Conservation (phyloP, 78 protist species). For the Cavenderia fasciculata region DNA sequence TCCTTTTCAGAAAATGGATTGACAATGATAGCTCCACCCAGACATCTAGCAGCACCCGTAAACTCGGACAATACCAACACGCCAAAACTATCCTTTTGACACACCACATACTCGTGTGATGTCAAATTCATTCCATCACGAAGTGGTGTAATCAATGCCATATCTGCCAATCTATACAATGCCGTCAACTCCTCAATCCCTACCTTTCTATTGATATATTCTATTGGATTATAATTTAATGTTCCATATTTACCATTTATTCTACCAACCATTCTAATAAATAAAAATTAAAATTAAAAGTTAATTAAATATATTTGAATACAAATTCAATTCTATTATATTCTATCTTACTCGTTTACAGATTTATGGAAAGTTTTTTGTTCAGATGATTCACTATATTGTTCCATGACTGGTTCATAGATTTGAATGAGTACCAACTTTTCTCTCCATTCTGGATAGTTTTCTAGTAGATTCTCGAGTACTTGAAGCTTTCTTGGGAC, state of each 20-base stretch:
- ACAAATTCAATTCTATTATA: neutral
- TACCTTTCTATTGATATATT: constrained; percentile 85
- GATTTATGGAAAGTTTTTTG: constrained; percentile 61
- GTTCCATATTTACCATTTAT: constrained; percentile 88
- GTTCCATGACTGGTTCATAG: constrained; percentile 69
- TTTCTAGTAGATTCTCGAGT: constrained; percentile 63
- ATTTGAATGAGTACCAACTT: constrained; percentile 81
- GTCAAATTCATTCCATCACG: constrained; percentile 90
- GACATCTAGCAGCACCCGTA: constrained; percentile 81
- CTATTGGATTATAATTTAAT: constrained; percentile 84
- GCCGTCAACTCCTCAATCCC: constrained; percentile 81
- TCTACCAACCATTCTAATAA: constrained; percentile 77
- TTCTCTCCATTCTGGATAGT: constrained; percentile 48
- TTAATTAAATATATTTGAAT: neutral
- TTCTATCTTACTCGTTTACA: constrained; percentile 13
- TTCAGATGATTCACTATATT: constrained; percentile 78
- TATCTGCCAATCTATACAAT: constrained; percentile 82
- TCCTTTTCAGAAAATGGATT: constrained; percentile 75
- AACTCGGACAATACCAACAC: constrained; percentile 80
- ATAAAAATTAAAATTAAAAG: neutral
- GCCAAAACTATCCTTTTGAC: constrained; percentile 78
- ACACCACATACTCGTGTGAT: constrained; percentile 76
- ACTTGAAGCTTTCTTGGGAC: constrained; percentile 89
- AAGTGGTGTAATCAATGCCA: constrained; percentile 86
- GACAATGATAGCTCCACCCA: constrained; percentile 77